Base-by-base conservation (phyloP, 225 moss, liverwort and hornwort species). In the Anthoceros angustus region DNA sequence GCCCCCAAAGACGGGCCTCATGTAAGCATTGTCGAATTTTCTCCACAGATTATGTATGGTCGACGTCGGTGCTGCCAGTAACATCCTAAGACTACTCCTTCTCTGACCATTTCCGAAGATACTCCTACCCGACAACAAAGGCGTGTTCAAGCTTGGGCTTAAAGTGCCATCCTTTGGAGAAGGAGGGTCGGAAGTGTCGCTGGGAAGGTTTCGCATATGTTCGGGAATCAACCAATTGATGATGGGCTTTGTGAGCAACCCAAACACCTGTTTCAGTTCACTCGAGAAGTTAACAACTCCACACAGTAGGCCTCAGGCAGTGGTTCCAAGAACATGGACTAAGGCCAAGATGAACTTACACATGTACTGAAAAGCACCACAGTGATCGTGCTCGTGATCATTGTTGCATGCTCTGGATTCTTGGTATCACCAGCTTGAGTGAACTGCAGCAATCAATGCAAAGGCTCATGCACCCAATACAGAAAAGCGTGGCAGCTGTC, bases 1-100 rank as follows among this genome's bases (percentile, higher is more conserved):
- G 14, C 98, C 92, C 26, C 98, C 92, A 72, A 98, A 98, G 12
- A 74, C 69, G 67, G 98, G 98, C 67, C 98, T 87, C 98, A 98
- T 89, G 0, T 86, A 89, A 8, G 84, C 63, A 66, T 92, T 76
- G 68, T 98, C 98, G 26, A 98, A 87, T 61, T 71, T 79, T 43
- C 98, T 74, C 98, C 92, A 98, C 0, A 79, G 18, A 18, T 77
- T 71, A 61, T 98, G 98, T 63, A 98, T 81, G 46, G 79, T 80
- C 38, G 92, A 92, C 16, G 82, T 87, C 6, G 95, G 84, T 26
- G 95, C 86, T 12, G 78, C 73, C 21, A 98, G 70, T 40, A 98
- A 68, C 74, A 77, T 71, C 26, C 82, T 75, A 41, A 92, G 38
- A 7, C 86, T 85, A 14, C 64, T 40, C 24, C 68, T 63, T 42